Evolutionary conservation across 176 grass and related monocot species (phyloP), one percentile per base, ranked within the genome.

Genomic region (Puccinellia tenuiflora): DNA sequence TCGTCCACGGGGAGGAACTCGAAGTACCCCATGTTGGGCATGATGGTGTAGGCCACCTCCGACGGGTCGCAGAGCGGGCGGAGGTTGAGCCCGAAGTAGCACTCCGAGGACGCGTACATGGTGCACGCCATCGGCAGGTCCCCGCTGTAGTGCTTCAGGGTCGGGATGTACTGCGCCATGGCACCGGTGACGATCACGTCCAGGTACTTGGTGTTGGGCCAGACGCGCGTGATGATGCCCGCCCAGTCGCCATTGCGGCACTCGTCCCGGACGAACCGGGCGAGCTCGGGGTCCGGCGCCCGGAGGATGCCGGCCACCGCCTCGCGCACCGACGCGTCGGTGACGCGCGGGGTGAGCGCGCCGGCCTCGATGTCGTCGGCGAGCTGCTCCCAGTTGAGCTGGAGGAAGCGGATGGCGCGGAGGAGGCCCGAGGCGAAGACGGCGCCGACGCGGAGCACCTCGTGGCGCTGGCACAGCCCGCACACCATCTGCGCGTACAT

Each of bases 1-100:
- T 50, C 47, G 79, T 85, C 92, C 54, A 92, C 72, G 37, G 92
- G 88, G 31, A 98, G 86, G 83, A 98, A 98, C 87, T 98, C 96
- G 84, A 98, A 98, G 90, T 98, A 98, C 76, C 81, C 93, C 96
- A 98, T 98, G 90, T 95, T 98, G 31, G 96, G 96, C 96, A 98
- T 92, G 88, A 98, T 95, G 83, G 96, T 98, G 92, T 98, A 98
- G 40, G 96, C 91, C 20, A 98, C 92, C 65, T 98, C 92, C 0
- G 92, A 88, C 0, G 96, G 96, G 68, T 88, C 77, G 83, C 96
- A 98, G 77, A 95, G 93, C 31, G 96, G 96, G 17, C 89, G 77
- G 46, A 95, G 96, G 88, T 98, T 98, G 4, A 98, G 55, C 9
- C 96, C 96, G 60, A 98, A 98, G 83, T 95, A 98, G 71, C 96